Conservation (phyloP, 192 early-diverging fungal species). For the Coemansia sp. region DNA sequence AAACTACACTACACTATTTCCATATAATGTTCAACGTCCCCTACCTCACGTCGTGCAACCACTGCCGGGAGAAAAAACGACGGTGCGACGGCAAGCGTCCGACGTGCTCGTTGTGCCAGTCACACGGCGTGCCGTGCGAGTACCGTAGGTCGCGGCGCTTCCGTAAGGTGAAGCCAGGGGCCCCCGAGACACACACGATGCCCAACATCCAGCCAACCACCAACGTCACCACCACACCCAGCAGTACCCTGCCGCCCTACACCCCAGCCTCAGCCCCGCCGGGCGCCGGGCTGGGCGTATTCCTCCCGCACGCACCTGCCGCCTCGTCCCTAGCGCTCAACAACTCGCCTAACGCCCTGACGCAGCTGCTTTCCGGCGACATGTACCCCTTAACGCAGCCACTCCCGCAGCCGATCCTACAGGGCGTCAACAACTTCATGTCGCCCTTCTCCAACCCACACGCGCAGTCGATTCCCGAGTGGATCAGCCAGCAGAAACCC, state of each 20-base stretch:
- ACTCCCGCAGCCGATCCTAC: constrained; percentile 44
- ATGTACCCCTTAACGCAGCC: constrained; percentile 47
- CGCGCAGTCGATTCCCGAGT: constrained; percentile 35
- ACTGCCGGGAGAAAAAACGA: constrained; percentile 53
- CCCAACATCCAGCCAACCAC: constrained; percentile 21
- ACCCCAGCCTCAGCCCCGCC: constrained; percentile 5
- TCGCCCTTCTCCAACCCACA: constrained; percentile 41
- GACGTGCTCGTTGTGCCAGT: constrained; percentile 35
- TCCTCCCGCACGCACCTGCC: too few species aligned
- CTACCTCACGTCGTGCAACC: constrained; percentile 47
- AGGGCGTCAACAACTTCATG: constrained; percentile 49
- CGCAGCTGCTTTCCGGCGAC: constrained; percentile 39
- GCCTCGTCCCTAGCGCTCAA: too few species aligned
- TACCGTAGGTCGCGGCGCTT: constrained; percentile 44
- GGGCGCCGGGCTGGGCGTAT: too few species aligned
- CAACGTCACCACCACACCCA: background rate
- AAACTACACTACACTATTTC: too few species aligned
- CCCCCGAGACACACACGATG: background rate
- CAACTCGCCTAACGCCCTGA: constrained; percentile 17
- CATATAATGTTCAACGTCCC: constrained; percentile 46
- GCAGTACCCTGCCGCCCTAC: too few species aligned
- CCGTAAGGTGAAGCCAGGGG: constrained; percentile 26
- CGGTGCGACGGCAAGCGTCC: constrained; percentile 51
- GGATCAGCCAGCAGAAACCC: constrained; percentile 45
- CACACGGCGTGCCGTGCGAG: constrained; percentile 43